Percentiles rank a stretch among this genome's conserved stretches.
phyloP scores from a whole-genome alignment of 2,329 filamentous ascomycete species.

The Calonectria honghensis region DNA sequence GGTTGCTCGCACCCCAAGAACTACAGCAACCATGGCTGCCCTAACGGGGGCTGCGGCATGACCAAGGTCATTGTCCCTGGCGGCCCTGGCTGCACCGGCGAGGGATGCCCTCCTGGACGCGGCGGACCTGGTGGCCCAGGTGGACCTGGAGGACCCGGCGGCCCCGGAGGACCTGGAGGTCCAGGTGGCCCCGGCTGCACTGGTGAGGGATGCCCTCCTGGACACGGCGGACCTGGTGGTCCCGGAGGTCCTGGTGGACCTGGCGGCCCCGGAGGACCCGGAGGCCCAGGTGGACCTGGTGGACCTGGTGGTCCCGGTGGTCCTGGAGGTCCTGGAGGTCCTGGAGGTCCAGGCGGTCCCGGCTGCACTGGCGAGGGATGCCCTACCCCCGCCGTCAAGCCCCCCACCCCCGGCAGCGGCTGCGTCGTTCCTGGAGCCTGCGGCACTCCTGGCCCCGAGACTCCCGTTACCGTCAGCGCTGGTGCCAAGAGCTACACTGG shows the following conservation, averaged over 20 bases:
- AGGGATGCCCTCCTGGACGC: not conserved
- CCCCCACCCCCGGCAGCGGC: not conserved
- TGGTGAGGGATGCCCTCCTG: not conserved
- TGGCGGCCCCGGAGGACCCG: not conserved
- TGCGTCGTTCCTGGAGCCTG: not conserved
- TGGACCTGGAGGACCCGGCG: not conserved
- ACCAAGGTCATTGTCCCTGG: not conserved
- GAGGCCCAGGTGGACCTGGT: not conserved
- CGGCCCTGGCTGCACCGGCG: not conserved
- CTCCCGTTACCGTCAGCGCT: conserved; percentile 20
- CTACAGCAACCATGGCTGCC: conserved; percentile 1
- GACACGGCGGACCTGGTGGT: not conserved
- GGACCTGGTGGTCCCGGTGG: no score
- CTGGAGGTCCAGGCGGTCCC: not conserved
- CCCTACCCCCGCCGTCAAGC: conserved; percentile 19
- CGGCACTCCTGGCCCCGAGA: not conserved
- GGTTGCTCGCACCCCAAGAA: conserved; percentile 10
- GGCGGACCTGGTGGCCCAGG: not conserved
- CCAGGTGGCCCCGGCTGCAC: not conserved
- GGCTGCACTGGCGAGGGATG: not conserved
- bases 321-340: not conserved
- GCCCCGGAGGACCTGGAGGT: not conserved
- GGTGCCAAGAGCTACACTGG: conserved; percentile 28
- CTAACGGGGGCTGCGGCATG: not conserved
- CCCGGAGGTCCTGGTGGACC: not conserved